Evolutionary conservation across 2,329 filamentous ascomycete species (phyloP).

Genomic region (Lachnellula subtilissima): DNA sequence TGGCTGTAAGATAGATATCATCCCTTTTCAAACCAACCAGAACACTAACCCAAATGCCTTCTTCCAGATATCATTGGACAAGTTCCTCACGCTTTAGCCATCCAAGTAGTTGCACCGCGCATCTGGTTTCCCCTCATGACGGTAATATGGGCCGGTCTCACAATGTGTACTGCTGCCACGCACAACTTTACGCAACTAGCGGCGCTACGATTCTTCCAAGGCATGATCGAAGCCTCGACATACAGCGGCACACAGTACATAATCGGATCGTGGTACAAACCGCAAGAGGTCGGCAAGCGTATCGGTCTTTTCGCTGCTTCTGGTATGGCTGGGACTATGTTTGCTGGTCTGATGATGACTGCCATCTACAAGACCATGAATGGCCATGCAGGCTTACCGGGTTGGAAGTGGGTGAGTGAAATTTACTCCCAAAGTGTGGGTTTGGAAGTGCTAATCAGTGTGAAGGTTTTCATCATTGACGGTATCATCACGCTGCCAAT

Average conservation of each 20-base stretch:
- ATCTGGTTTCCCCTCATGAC: conserved; percentile 49
- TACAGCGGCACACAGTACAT: conserved; percentile 55
- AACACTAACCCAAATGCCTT: not conserved
- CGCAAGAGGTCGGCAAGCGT: conserved; percentile 53
- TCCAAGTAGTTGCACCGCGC: conserved; percentile 53
- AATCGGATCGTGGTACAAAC: conserved; percentile 54
- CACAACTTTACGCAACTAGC: conserved; percentile 50
- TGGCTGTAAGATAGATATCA: not conserved
- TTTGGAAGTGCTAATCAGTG: conserved; percentile 20
- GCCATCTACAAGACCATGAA: conserved; percentile 42
- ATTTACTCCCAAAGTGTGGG: not conserved
- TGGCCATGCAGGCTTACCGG: conserved; percentile 42
- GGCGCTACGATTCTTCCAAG: conserved; percentile 47
- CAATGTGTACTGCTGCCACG: conserved; percentile 53
- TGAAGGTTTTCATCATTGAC: conserved; percentile 42
- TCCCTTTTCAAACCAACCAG: not conserved
- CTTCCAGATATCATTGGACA: not conserved
- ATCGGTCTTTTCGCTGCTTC: conserved; percentile 50
- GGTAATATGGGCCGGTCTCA: conserved; percentile 52
- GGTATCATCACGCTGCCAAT: conserved; percentile 31
- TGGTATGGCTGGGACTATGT: conserved; percentile 19
- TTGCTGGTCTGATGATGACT: conserved; percentile 51
- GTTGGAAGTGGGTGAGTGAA: conserved; percentile 45
- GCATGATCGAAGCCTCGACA: conserved; percentile 42
- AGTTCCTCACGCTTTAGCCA: conserved; percentile 7